Percentiles rank a stretch among this genome's conserved stretches.
Evolutionary conservation across 2,329 filamentous ascomycete genomes (phyloP).

Genomic region (Claviceps sp.): DNA sequence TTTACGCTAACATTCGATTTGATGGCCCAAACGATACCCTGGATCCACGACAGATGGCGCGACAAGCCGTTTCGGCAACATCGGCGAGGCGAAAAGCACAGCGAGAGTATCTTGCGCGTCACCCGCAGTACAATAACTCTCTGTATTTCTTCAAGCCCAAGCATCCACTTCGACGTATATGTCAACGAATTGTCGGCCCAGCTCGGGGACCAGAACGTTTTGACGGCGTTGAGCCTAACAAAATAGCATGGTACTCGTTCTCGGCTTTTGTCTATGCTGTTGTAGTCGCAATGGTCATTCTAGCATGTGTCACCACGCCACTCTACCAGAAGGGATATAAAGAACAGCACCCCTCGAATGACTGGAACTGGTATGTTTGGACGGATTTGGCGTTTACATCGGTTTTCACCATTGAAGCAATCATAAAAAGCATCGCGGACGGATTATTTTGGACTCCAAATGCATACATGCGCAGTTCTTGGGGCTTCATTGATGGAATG

Average conservation of each 20-base stretch:
- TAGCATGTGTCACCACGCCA: slow-evolving; percentile 89
- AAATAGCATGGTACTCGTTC: slow-evolving; percentile 81
- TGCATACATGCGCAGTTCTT: slow-evolving; percentile 89
- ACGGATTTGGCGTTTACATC: slow-evolving; percentile 81
- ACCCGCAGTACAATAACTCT: slow-evolving; percentile 87
- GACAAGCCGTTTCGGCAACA: slow-evolving; percentile 74
- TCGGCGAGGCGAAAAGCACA: slow-evolving; percentile 77
- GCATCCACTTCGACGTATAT: slow-evolving; percentile 67
- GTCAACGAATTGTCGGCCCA: slow-evolving; percentile 82
- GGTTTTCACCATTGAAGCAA: slow-evolving; percentile 72
- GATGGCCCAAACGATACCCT: slow-evolving; percentile 63
- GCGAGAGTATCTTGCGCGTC: slow-evolving; percentile 72
- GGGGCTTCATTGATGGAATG: slow-evolving; percentile 89
- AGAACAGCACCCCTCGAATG: slow-evolving; percentile 40
- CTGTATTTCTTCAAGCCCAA: slow-evolving; percentile 72
- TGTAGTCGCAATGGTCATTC: slow-evolving; percentile 93
- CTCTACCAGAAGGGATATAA: slow-evolving; percentile 88
- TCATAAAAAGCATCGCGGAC: slow-evolving; percentile 89
- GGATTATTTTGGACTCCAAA: slow-evolving; percentile 95
- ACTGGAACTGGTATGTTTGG: slow-evolving; percentile 87
- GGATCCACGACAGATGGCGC: slow-evolving; percentile 78
- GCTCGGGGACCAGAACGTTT: slow-evolving; percentile 77
- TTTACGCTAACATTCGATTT: slow-evolving; percentile 66
- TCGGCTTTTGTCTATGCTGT: slow-evolving; percentile 88
- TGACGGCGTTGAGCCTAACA: slow-evolving; percentile 80